Evolutionary conservation across 192 early-diverging fungal species (phyloP), one percentile per base, ranked within the genome.

Genomic region (Jimgerdemannia flammicorona): DNA sequence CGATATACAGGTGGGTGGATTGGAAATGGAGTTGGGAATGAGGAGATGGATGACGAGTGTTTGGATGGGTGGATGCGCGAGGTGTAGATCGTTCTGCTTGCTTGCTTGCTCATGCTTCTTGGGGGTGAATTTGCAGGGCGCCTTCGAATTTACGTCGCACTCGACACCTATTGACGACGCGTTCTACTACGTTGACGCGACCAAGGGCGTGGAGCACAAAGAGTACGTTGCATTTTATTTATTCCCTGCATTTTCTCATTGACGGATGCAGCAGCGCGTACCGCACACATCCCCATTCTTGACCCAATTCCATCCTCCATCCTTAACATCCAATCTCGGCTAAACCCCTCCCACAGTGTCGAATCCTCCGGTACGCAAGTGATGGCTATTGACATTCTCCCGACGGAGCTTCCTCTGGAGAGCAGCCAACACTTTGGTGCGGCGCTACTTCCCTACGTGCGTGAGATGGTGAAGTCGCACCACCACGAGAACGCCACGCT

Each of bases 331-430:
- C 3, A 44, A 17, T 3, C 44, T 49, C 18, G 40, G 18, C n/a
- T 4, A 43, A 44, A 9, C 10, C 18, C 29, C 54, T 44, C 19
- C 40, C 39, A 41, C 73, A 88, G 89, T 73, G 85, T 91, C 39
- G 93, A 95, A 74, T 91, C 86, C 20, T 80, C 84, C 3, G 98
- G 98, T 43, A 90, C 96, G n/a, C 95, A 97, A 79, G 94, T 99
- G 81, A 96, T 98, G 90, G 95, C 95, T 6, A 95, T 99, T 44
- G 98, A 99, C 77, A 99, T 97, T 77, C 81, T 99, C 54, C 98
- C 98, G 2, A 94, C 98, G 3, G 98, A 99, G 84, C 85, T 99
- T 74, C 98, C 98, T 4, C 79, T 97, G 20, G 96, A 98, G 77
- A 94, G 96, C 43, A 97, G 95, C 80, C 85, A 95, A 79, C 93